Conservation (phyloP, 2,329 filamentous ascomycete species). For the Emergomyces africanus region DNA sequence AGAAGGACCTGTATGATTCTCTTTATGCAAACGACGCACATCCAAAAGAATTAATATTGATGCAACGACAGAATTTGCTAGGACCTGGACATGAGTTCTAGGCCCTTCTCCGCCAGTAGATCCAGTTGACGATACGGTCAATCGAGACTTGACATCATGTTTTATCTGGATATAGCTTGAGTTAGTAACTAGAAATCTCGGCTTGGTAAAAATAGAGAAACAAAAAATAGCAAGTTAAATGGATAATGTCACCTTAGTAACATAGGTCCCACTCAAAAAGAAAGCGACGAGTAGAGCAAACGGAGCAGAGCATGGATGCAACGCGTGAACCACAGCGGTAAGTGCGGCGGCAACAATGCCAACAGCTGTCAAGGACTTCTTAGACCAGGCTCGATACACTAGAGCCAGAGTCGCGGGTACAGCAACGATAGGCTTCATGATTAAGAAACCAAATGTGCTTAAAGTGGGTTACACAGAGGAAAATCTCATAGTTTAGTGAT, state of each 20-base stretch:
- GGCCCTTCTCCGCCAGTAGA: conserved; percentile 63
- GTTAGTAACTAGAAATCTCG: background rate
- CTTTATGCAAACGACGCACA: conserved; percentile 27
- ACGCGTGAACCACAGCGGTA: conserved; percentile 67
- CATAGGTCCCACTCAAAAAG: conserved; percentile 72
- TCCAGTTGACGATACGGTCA: conserved; percentile 68
- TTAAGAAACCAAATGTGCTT: background rate
- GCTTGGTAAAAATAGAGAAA: background rate
- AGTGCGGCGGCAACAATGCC: conserved; percentile 60
- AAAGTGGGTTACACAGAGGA: background rate
- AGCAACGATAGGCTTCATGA: conserved; percentile 31
- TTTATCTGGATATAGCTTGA: conserved; percentile 52
- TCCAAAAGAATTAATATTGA: conserved; percentile 50
- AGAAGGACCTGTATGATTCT: conserved; percentile 8
- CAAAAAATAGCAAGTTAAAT: conserved; percentile 5
- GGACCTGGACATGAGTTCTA: conserved; percentile 73
- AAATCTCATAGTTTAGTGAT: background rate
- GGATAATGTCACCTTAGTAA: conserved; percentile 56
- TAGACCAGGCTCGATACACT: conserved; percentile 54
- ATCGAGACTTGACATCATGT: conserved; percentile 65
- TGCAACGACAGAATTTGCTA: conserved; percentile 76
- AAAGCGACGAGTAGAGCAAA: conserved; percentile 73
- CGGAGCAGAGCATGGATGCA: conserved; percentile 93
- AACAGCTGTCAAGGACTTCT: conserved; percentile 63
- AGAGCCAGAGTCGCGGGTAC: conserved; percentile 42